Percentiles rank a stretch among this genome's conserved stretches.
Evolutionary conservation across 768 basidiomycete species (phyloP).

Genomic region (Cystofilobasidium macerans): DNA sequence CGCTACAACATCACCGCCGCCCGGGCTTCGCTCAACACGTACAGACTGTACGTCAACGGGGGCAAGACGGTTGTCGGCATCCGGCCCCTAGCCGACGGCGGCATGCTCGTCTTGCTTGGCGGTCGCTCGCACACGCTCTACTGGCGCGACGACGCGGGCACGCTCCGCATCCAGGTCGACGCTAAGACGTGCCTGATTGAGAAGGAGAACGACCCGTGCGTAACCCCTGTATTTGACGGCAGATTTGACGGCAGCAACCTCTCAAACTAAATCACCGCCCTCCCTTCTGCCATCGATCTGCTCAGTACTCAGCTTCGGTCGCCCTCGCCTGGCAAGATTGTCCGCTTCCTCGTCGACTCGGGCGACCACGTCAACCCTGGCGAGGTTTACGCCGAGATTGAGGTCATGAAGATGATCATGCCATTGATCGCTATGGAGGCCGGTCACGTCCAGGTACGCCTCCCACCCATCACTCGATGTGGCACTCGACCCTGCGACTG

Average conservation of each 20-base stretch:
- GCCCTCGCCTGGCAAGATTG: constrained; percentile 91
- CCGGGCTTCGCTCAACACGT: constrained; percentile 72
- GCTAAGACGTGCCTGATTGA: constrained; percentile 96
- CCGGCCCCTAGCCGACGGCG: constrained; percentile 85
- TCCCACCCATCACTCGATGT: not conserved
- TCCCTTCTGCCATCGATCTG: not conserved
- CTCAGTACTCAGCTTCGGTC: constrained; percentile 80
- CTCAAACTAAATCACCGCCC: no score
- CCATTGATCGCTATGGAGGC: constrained; percentile 88
- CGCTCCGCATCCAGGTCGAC: constrained; percentile 72
- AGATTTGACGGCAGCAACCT: not conserved
- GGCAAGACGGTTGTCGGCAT: constrained; percentile 84
- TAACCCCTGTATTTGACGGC: not conserved
- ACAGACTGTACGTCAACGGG: constrained; percentile 95
- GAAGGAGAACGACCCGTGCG: constrained; percentile 85
- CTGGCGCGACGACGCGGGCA: constrained; percentile 96
- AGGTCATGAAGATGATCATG: constrained; percentile 95
- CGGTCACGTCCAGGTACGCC: constrained; percentile 42
- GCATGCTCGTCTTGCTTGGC: constrained; percentile 78
- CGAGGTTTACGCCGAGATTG: constrained; percentile 95
- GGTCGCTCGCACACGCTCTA: constrained; percentile 95
- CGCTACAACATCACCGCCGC: constrained; percentile 94
- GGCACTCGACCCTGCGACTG: not conserved
- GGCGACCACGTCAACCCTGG: constrained; percentile 96
- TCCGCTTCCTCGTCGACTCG: constrained; percentile 87